Percentiles rank a stretch among this genome's conserved stretches.
phyloP scores from a whole-genome alignment of 305 asterid genomes.

The Salvia sclarea region DNA sequence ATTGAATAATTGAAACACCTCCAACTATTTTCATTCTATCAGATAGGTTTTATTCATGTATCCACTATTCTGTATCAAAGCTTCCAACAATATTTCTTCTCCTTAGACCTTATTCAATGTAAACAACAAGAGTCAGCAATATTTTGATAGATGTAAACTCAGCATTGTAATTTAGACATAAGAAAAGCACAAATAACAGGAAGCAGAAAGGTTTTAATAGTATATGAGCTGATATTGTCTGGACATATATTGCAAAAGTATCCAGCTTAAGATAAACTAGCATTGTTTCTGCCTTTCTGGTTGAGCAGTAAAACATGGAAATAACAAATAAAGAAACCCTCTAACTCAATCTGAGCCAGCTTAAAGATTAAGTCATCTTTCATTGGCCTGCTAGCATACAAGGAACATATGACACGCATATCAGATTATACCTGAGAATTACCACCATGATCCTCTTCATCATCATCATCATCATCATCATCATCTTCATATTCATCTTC shows the following conservation, averaged over 20 bases:
- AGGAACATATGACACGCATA: conserved; percentile 1
- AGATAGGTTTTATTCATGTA: neutral
- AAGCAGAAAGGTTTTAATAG: neutral
- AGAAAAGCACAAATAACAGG: neutral
- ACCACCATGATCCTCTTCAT: conserved; percentile 54
- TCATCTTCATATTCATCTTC: neutral
- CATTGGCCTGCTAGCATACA: neutral
- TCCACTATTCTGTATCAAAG: neutral
- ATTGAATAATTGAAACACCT: too few relatives aligned
- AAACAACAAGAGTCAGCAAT: neutral
- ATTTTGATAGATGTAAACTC: neutral
- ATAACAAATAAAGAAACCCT: conserved; percentile 3
- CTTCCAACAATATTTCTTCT: neutral
- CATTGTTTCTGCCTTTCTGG: neutral
- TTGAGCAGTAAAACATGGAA: neutral
- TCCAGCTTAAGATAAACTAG: neutral
- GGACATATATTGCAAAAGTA: too few relatives aligned
- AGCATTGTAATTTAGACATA: neutral
- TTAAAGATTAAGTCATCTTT: neutral
- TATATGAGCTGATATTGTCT: too few relatives aligned
- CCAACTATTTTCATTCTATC: conserved; percentile 3
- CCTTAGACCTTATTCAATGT: neutral
- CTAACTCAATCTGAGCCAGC: neutral
- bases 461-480: neutral
- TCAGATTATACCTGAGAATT: conserved; percentile 61